Percentiles rank a stretch among this genome's conserved stretches.
Evolutionary conservation across 371 early-diverging fungal species (phyloP).

Genomic region (Amoeboaphelidium protococcarum): DNA sequence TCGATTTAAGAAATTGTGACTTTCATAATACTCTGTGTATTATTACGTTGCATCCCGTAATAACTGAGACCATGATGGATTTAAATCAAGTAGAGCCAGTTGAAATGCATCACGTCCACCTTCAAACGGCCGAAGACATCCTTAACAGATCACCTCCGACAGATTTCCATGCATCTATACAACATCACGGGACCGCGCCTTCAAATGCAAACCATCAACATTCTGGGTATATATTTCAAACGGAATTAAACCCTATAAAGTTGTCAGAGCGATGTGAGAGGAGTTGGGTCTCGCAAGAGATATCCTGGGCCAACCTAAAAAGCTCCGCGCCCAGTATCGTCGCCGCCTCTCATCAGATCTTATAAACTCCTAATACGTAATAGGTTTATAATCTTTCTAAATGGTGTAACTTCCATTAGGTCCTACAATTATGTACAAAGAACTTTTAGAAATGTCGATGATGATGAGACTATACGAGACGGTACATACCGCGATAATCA

Average conservation of each 20-base stretch:
- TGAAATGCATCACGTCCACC: background rate
- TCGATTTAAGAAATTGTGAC: too few species aligned
- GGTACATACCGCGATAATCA: slow-evolving; percentile 58
- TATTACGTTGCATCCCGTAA: too few species aligned
- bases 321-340: slow-evolving; percentile 78
- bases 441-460: too few species aligned
- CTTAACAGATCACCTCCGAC: slow-evolving; percentile 34
- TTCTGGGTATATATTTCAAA: slow-evolving; percentile 57
- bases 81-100: too few species aligned
- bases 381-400: slow-evolving; percentile 35
- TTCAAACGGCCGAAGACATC: slow-evolving; percentile 22
- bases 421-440: too few species aligned
- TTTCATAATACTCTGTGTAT: too few species aligned
- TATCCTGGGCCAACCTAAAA: slow-evolving; percentile 48
- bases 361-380: slow-evolving; percentile 32
- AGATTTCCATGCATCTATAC: slow-evolving; percentile 70
- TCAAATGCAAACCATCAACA: slow-evolving; percentile 35
- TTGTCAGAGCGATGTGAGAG: slow-evolving; percentile 31
- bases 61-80: too few species aligned
- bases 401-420: background rate
- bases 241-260: slow-evolving; percentile 10
- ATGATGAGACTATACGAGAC: too few species aligned
- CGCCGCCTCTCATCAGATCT: slow-evolving; percentile 28
- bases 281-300: slow-evolving; percentile 33
- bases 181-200: slow-evolving; percentile 18